Conservation (phyloP, 148 eudicot species). For the Rhododendron williamsianum region DNA sequence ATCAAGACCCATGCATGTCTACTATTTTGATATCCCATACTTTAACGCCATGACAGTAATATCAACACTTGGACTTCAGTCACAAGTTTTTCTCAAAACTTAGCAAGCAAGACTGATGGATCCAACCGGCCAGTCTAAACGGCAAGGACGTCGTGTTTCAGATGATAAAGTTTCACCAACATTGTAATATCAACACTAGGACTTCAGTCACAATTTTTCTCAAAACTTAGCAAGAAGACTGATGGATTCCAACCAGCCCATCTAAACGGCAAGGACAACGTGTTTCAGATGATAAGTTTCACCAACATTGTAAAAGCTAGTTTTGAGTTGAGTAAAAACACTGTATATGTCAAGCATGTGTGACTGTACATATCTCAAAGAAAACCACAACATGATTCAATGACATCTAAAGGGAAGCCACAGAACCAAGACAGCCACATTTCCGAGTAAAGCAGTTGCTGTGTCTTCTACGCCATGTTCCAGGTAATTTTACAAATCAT, state of each 20-base stretch:
- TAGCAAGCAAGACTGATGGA: neutral
- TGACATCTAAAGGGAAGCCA: neutral
- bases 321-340: neutral
- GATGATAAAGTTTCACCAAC: no score
- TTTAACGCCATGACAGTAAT: neutral
- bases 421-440: neutral
- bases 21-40: neutral
- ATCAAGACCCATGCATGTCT: neutral
- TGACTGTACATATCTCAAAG: neutral
- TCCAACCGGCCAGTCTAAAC: neutral
- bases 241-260: no score
- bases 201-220: no score
- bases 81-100: neutral
- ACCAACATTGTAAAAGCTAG: neutral
- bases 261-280: neutral
- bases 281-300: neutral
- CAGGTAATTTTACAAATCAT: neutral
- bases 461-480: neutral
- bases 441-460: neutral
- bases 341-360: neutral
- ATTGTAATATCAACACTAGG: no score
- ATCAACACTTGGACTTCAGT: neutral
- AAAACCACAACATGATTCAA: no score
- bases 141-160: neutral
- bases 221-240: neutral